Evolutionary conservation across 139 green algal genomes (phyloP).

Genomic region (Coelastrella sp.): DNA sequence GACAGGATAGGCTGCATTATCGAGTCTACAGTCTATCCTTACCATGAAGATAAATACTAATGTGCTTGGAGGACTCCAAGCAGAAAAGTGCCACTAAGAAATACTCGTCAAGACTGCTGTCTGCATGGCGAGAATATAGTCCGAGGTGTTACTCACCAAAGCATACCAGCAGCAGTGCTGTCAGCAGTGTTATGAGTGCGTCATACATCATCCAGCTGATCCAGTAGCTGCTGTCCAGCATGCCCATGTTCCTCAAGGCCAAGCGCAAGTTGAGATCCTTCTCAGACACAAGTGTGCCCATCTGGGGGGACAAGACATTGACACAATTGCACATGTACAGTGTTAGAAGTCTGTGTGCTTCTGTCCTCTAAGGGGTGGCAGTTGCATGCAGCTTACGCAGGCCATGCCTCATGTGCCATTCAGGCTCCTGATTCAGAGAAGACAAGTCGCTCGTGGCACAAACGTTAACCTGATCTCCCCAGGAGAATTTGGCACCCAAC

Average conservation of each 20-base stretch:
- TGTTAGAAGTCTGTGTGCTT: no score
- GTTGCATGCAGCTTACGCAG: no score
- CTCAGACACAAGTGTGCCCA: conserved; percentile 80
- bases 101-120: background rate
- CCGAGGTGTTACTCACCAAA: conserved; percentile 69
- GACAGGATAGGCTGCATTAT: no score
- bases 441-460: no score
- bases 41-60: no score
- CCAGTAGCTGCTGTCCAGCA: conserved; percentile 92
- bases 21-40: no score
- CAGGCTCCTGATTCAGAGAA: no score
- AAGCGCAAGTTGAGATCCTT: conserved; percentile 78
- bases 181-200: conserved; percentile 64
- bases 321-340: no score
- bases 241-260: conserved; percentile 90
- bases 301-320: conserved; percentile 46
- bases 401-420: no score
- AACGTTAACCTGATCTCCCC: no score
- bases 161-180: conserved; percentile 76
- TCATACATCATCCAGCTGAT: conserved; percentile 78
- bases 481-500: background rate
- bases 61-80: background rate
- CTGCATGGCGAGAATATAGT: background rate
- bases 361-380: no score
- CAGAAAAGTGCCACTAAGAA: background rate